Evolutionary conservation across 352 stramenopile genomes (phyloP), one percentile per base, ranked within the genome.

Genomic region (Globisporangium canariense): DNA sequence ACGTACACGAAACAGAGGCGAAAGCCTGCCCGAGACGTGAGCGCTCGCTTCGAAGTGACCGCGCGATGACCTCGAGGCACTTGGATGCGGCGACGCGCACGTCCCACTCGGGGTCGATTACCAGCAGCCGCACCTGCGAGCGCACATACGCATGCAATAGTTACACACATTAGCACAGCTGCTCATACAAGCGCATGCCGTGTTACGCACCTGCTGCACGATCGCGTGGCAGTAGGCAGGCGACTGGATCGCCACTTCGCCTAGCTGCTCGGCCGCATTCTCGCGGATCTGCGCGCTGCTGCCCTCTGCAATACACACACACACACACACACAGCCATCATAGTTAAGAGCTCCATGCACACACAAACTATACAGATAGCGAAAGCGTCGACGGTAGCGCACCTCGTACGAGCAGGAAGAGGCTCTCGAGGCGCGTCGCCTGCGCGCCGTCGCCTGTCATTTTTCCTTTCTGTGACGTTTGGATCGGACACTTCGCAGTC

Each of bases 381-480:
- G 7, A 36, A 36, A 5, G 32, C 32, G 32, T 2, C 1, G 32
- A 36, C 41, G 60, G 3, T 9, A 64, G 53, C 58, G 41, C 34
- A 91, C 85, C 80, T 75, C 66, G 65, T 22, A 94, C 71, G 47
- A 94, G 80, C 60, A 90, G 77, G 56, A 94, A 86, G 49, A 94
- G 81, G 60, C 81, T 91, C 69, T 91, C 81, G 45, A 92, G 73
- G 51, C 85, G 78, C 60, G 83, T 92, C n/a, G 73, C 70, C 16
- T 87, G 79, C 52, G 69, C 74, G 47, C 70, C 70, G 56, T 9
- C 30, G 30, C 16, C 28, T 32, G 28, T 43, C 25, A 46, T 58
- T 13, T 41, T 41, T 41, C 36, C 3, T 16, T 36, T 36, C 32
- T 9, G 32, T 36, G 49, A 10, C 8, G 25, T 22, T 56, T 49